phyloP scores from a whole-genome alignment of 2,329 filamentous ascomycete species.

The Exophiala mesophila region DNA sequence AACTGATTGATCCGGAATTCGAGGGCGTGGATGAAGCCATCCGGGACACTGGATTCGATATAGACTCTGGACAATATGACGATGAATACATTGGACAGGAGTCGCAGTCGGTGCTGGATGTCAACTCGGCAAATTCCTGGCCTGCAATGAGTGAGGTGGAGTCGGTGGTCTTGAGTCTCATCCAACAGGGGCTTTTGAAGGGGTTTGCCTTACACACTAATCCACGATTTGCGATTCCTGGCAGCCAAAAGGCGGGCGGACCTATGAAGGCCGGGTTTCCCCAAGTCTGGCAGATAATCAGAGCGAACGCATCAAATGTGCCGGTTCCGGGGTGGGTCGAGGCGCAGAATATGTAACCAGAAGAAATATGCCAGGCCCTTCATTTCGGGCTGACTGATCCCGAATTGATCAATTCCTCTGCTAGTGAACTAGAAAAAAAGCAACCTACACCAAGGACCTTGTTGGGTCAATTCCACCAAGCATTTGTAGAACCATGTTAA shows the following conservation, averaged over 20 bases:
- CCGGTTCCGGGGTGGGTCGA: not conserved
- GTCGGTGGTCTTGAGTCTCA: constrained; percentile 67
- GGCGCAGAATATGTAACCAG: not conserved
- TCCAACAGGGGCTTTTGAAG: constrained; percentile 74
- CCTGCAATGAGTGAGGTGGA: constrained; percentile 63
- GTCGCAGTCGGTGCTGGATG: not conserved
- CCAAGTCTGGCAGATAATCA: constrained; percentile 63
- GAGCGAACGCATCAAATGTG: constrained; percentile 30
- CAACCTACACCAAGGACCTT: no score
- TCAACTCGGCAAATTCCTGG: constrained; percentile 4
- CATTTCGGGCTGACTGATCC: no score
- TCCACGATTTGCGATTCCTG: constrained; percentile 74
- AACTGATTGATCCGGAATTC: constrained; percentile 35
- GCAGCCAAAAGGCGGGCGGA: constrained; percentile 58
- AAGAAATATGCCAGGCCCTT: no score
- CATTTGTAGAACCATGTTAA: no score
- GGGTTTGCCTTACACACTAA: constrained; percentile 78
- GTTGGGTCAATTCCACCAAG: no score
- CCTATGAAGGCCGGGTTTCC: constrained; percentile 71
- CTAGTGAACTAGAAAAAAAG: no score
- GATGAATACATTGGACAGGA: constrained; percentile 20
- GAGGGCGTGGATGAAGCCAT: constrained; percentile 32
- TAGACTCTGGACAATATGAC: constrained; percentile 18
- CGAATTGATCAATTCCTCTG: no score
- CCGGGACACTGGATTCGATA: constrained; percentile 23